Percentiles rank a stretch among this genome's conserved stretches.
phyloP scores from a whole-genome alignment of 768 basidiomycete species.

The Strobilomyces confusus region DNA sequence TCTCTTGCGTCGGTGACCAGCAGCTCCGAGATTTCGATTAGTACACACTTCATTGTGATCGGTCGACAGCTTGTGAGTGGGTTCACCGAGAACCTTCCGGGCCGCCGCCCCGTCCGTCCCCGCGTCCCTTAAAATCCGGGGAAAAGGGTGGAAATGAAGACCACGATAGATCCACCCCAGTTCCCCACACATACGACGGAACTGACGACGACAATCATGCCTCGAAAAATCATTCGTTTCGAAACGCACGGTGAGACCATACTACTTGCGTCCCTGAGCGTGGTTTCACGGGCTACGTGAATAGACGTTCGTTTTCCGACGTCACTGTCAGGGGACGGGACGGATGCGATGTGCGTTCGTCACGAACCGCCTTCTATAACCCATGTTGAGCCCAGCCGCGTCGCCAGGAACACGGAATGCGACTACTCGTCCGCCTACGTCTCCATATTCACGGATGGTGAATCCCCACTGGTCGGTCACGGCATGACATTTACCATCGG shows the following conservation, averaged over 20 bases:
- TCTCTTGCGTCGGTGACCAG: no score
- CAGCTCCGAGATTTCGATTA: no score
- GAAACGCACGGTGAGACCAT: constrained; percentile 52
- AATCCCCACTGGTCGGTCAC: constrained; percentile 70
- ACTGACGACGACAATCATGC: constrained; percentile 12
- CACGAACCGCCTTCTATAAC: neutral
- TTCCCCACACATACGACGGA: neutral
- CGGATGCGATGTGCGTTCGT: constrained; percentile 77
- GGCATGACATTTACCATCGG: constrained; percentile 96
- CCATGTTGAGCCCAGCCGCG: neutral
- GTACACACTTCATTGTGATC: no score
- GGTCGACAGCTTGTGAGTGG: neutral
- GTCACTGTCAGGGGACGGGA: constrained; percentile 85
- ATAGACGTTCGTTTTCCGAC: constrained; percentile 91
- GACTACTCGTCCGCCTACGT: constrained; percentile 96
- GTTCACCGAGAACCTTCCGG: no score
- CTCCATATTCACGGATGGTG: constrained; percentile 63
- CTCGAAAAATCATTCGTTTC: constrained; percentile 49
- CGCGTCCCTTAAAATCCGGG: neutral
- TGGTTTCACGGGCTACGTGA: neutral
- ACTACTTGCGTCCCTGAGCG: neutral
- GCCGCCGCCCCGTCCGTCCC: constrained; percentile 11
- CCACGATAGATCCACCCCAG: neutral
- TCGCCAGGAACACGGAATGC: constrained; percentile 82
- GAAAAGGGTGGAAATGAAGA: neutral